phyloP scores from a whole-genome alignment of 768 basidiomycete genomes.

The Phylloporus rhodoxanthus region DNA sequence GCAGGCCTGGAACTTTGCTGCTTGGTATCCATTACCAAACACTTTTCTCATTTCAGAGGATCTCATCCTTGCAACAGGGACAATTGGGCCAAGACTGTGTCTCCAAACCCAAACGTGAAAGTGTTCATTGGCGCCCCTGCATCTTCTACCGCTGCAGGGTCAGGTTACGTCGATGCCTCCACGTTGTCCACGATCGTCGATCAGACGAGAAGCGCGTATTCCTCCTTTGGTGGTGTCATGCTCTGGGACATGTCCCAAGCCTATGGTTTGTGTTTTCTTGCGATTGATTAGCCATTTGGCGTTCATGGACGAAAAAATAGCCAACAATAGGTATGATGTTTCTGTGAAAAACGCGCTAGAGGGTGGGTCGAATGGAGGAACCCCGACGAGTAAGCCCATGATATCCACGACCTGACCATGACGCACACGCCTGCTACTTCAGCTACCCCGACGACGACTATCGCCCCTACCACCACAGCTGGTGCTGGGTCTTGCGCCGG shows the following conservation, averaged over 20 bases:
- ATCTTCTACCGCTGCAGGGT: slow-evolving; percentile 37
- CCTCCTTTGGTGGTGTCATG: slow-evolving; percentile 45
- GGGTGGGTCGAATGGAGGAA: slow-evolving; percentile 34
- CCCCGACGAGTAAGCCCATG: not conserved
- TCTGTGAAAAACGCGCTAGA: slow-evolving; percentile 53
- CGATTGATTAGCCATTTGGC: too few relatives aligned
- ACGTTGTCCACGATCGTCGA: slow-evolving; percentile 33
- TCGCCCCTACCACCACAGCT: slow-evolving; percentile 3
- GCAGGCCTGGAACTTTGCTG: slow-evolving; percentile 45
- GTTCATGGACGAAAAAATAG: slow-evolving; percentile 21
- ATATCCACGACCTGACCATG: slow-evolving; percentile 1
- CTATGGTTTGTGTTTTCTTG: slow-evolving; percentile 27
- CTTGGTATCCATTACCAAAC: slow-evolving; percentile 30
- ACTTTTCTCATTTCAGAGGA: not conserved
- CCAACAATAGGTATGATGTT: slow-evolving; percentile 54
- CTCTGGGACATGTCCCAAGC: slow-evolving; percentile 45
- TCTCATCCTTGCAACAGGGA: slow-evolving; percentile 32
- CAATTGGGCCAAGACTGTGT: slow-evolving; percentile 41
- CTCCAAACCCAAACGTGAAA: slow-evolving; percentile 43
- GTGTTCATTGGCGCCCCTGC: slow-evolving; percentile 47
- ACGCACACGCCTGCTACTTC: slow-evolving; percentile 11
- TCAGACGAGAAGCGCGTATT: slow-evolving; percentile 32
- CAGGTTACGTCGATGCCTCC: slow-evolving; percentile 37
- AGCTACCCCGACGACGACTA: slow-evolving; percentile 7
- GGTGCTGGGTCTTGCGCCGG: slow-evolving; percentile 34